These are phyloP conservation scores for Cladophialophora exuberans DNA, from an alignment of 2,329 filamentous ascomycete genomes.

Conservation along the genomic window DNA sequence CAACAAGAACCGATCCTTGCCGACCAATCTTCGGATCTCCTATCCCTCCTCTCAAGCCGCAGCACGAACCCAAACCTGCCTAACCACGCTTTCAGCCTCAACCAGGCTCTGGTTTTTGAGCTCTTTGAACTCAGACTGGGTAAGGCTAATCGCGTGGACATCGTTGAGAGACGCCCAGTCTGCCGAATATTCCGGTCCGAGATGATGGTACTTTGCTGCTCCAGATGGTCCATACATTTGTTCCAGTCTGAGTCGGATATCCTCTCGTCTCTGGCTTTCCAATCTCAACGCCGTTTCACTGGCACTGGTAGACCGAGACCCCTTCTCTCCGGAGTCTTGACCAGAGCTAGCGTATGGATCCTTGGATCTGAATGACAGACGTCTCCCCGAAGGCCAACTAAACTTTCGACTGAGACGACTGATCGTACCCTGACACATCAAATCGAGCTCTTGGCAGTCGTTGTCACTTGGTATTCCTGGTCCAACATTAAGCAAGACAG, in stretches of 20 bases:
- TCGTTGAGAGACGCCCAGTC: slow-evolving; percentile 20
- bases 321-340: neutral
- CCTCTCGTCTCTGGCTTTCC: slow-evolving; percentile 16
- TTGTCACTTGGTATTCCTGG: slow-evolving; percentile 20
- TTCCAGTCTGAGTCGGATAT: slow-evolving; percentile 10
- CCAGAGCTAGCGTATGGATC: neutral
- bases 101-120: slow-evolving; percentile 1
- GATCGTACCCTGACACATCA: slow-evolving; percentile 14
- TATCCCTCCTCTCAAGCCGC: slow-evolving; percentile 14
- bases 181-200: slow-evolving; percentile 19
- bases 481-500: slow-evolving; percentile 21
- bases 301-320: neutral
- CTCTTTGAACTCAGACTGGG: neutral
- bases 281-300: slow-evolving; percentile 19
- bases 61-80: slow-evolving; percentile 13
- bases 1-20: neutral
- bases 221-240: slow-evolving; percentile 18
- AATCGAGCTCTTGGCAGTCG: slow-evolving; percentile 18
- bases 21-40: neutral
- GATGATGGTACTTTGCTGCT: slow-evolving; percentile 18
- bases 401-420: slow-evolving; percentile 18
- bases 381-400: slow-evolving; percentile 15
- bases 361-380: slow-evolving; percentile 2
- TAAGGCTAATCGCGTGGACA: slow-evolving; percentile 13
- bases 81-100: slow-evolving; percentile 14